These are phyloP conservation scores for Boletus patriciae DNA, from an alignment of 768 basidiomycete genomes.

Conservation along the genomic window DNA sequence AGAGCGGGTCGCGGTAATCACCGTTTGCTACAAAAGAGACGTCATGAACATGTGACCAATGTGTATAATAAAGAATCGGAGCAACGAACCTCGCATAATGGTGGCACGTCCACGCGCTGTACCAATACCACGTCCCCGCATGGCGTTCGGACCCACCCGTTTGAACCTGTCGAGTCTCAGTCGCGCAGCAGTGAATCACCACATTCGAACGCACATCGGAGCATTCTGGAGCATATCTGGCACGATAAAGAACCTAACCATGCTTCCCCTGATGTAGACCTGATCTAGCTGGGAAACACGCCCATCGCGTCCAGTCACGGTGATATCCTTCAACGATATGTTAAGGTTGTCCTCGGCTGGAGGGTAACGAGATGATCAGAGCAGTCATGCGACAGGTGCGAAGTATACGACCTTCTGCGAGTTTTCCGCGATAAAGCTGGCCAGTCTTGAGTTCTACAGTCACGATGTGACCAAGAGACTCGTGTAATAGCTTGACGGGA, in stretches of 20 bases:
- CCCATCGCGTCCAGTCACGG: slow-evolving; percentile 96
- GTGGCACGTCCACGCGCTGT: slow-evolving; percentile 98
- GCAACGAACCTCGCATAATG: slow-evolving; percentile 87
- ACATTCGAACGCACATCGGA: slow-evolving; percentile 73
- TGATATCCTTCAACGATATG: slow-evolving; percentile 94
- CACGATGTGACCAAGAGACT: slow-evolving; percentile 93
- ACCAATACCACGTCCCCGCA: slow-evolving; percentile 98
- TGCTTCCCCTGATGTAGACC: slow-evolving; percentile 97
- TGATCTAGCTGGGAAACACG: slow-evolving; percentile 98
- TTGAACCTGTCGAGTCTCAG: slow-evolving; percentile 76
- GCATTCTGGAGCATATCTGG: slow-evolving; percentile 99
- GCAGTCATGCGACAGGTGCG: slow-evolving; percentile 7
- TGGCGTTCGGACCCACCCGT: slow-evolving; percentile 95
- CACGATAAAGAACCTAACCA: slow-evolving; percentile 98
- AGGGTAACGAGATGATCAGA: slow-evolving; percentile 19
- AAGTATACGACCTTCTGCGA: slow-evolving; percentile 74
- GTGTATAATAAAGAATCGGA: slow-evolving; percentile 4
- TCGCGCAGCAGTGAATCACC: slow-evolving; percentile 2
- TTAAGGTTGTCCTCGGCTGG: slow-evolving; percentile 98
- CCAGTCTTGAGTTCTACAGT: slow-evolving; percentile 99
- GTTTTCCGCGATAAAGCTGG: slow-evolving; percentile 94
- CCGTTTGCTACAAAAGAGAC: slow-evolving; percentile 65
- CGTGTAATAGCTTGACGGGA: slow-evolving; percentile 94
- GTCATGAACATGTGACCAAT: slow-evolving; percentile 14
- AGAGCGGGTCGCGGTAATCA: slow-evolving; percentile 33